phyloP scores from a whole-genome alignment of 2,329 filamentous ascomycete species.

The Raffaelea albimanens region DNA sequence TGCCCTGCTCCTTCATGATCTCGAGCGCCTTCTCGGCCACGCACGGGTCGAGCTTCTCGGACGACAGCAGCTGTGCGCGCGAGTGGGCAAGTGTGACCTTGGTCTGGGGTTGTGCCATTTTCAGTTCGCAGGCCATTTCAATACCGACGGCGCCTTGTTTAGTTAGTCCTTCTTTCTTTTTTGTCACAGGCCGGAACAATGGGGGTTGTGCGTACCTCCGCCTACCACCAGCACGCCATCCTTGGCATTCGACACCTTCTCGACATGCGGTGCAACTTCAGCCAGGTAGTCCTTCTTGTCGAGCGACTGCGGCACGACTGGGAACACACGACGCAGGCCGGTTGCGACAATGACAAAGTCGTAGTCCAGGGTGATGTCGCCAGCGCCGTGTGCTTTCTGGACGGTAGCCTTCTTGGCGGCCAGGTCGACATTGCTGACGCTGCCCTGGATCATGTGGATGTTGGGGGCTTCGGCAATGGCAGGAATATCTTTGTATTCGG shows the following conservation, averaged over 20 bases:
- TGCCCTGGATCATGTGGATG: conserved; percentile 57
- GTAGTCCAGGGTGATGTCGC: conserved; percentile 41
- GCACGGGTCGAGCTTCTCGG: conserved; percentile 61
- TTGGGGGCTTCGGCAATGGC: conserved; percentile 49
- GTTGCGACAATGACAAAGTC: conserved; percentile 69
- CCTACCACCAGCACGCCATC: conserved; percentile 64
- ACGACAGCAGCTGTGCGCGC: conserved; percentile 57
- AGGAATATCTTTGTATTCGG: conserved; percentile 56
- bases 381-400: conserved; percentile 35
- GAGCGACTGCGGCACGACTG: conserved; percentile 60
- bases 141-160: conserved; percentile 61
- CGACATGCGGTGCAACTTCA: conserved; percentile 53
- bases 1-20: conserved; percentile 50
- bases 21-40: conserved; percentile 54
- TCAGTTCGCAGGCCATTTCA: conserved; percentile 74
- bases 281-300: conserved; percentile 52
- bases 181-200: too few species aligned
- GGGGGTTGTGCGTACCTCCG: conserved; percentile 42
- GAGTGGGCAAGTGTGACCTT: conserved; percentile 70
- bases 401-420: conserved; percentile 50
- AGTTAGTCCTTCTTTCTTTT: neutral
- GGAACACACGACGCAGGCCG: conserved; percentile 60
- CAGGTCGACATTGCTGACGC: conserved; percentile 50
- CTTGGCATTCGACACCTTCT: conserved; percentile 37
- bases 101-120: conserved; percentile 52